A percentile compares a stretch with the other conserved stretches of the same genome.
Conservation (phyloP, 495 filamentous ascomycete species). For the Penicillium steckii region DNA sequence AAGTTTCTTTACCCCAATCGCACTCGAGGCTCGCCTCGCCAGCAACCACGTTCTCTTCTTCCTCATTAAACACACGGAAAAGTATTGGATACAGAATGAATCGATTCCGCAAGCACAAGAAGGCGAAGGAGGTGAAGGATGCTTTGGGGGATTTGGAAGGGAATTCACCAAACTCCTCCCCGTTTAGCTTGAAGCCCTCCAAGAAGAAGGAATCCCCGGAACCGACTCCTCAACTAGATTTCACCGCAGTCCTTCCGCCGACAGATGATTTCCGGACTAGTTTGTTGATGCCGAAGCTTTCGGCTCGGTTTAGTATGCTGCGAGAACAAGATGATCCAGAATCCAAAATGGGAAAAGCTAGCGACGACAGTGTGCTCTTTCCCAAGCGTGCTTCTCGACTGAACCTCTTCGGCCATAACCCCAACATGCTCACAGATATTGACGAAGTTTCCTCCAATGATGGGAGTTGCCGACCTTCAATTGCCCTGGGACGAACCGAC, state of each 20-base stretch:
- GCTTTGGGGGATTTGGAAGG: slow-evolving; percentile 15
- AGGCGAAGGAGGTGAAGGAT: slow-evolving; percentile 45
- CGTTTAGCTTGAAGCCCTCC: slow-evolving; percentile 44
- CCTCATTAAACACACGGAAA: neutral
- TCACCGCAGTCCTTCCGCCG: slow-evolving; percentile 72
- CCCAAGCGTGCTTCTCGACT: slow-evolving; percentile 76
- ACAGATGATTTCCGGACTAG: slow-evolving; percentile 95
- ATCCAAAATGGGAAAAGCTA: slow-evolving; percentile 86
- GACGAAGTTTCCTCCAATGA: slow-evolving; percentile 82
- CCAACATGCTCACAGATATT: slow-evolving; percentile 71
- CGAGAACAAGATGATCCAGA: slow-evolving; percentile 88
- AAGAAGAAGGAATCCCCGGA: slow-evolving; percentile 55
- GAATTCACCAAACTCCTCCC: slow-evolving; percentile 7
- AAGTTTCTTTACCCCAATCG: neutral
- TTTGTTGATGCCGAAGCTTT: slow-evolving; percentile 90
- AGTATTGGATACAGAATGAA: slow-evolving; percentile 54
- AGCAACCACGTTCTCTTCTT: slow-evolving; percentile 5
- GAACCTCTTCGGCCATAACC: slow-evolving; percentile 50
- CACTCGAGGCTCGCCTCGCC: neutral
- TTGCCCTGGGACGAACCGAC: slow-evolving; percentile 47
- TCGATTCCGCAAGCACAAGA: slow-evolving; percentile 70
- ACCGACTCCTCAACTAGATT: slow-evolving; percentile 65
- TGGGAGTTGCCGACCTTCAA: slow-evolving; percentile 56
- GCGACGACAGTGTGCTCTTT: slow-evolving; percentile 87
- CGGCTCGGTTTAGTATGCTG: slow-evolving; percentile 94